Evolutionary conservation across 2,329 filamentous ascomycete species (phyloP).

Genomic region (Calonectria montana): DNA sequence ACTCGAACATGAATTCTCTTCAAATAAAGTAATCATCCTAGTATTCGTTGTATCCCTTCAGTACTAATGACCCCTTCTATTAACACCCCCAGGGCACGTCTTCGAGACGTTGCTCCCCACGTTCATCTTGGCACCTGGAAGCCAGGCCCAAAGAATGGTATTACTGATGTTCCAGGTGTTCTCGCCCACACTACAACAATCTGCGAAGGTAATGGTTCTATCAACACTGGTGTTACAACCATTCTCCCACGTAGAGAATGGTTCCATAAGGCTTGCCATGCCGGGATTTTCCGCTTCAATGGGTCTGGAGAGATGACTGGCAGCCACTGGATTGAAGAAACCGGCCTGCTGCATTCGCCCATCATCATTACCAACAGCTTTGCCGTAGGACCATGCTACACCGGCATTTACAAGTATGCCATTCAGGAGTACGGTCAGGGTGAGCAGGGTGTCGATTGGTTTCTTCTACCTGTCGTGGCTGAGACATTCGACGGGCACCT

Average conservation of each 20-base stretch:
- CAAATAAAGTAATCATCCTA: too few relatives aligned
- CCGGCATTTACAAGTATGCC: slow-evolving; percentile 67
- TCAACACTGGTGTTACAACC: slow-evolving; percentile 59
- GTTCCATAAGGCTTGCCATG: slow-evolving; percentile 56
- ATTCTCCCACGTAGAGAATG: slow-evolving; percentile 52
- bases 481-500: slow-evolving; percentile 72
- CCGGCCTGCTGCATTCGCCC: slow-evolving; percentile 50
- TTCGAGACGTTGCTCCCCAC: slow-evolving; percentile 55
- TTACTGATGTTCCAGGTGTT: slow-evolving; percentile 59
- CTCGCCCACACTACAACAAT: slow-evolving; percentile 56
- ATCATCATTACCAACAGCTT: slow-evolving; percentile 29
- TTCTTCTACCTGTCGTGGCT: slow-evolving; percentile 66
- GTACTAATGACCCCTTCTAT: neutral
- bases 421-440: slow-evolving; percentile 57
- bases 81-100: neutral
- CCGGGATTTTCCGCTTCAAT: slow-evolving; percentile 70
- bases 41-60: too few relatives aligned
- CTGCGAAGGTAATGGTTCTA: slow-evolving; percentile 40
- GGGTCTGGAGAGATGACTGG: slow-evolving; percentile 73
- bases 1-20: too few relatives aligned
- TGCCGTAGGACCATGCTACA: slow-evolving; percentile 49
- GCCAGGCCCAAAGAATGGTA: slow-evolving; percentile 56
- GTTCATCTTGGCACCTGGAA: slow-evolving; percentile 54
- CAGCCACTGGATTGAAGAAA: slow-evolving; percentile 70
- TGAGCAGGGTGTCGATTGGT: slow-evolving; percentile 58